These are phyloP conservation scores for Rhododendron mucronatum DNA, from an alignment of 148 eudicot species.

Conservation along the genomic window DNA sequence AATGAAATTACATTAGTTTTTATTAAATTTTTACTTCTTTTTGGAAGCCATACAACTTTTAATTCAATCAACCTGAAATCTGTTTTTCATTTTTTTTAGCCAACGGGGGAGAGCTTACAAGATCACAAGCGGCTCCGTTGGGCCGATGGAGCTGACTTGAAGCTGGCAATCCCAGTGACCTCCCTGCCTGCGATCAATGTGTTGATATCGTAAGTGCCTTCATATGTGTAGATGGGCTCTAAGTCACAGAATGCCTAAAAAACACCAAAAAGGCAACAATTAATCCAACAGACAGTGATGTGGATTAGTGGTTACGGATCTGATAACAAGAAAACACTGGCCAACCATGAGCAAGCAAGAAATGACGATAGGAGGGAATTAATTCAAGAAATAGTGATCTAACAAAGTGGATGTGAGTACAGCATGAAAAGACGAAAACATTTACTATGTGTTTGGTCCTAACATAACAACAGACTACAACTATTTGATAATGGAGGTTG, in stretches of 20 bases:
- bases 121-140: conserved; percentile 62
- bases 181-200: conserved; percentile 79
- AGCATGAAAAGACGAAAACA: background rate
- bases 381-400: background rate
- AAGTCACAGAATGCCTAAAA: conserved; percentile 84
- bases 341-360: background rate
- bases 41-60: background rate
- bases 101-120: conserved; percentile 8
- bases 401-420: background rate
- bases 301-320: background rate
- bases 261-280: background rate
- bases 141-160: conserved; percentile 49
- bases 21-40: background rate
- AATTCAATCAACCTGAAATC: background rate
- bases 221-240: conserved; percentile 89
- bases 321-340: background rate
- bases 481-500: background rate
- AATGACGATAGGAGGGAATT: background rate
- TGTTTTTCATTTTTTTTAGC: background rate
- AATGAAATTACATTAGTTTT: background rate
- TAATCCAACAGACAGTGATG: background rate
- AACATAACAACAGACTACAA: background rate
- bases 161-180: conserved; percentile 81
- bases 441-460: background rate
- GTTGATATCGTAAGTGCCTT: conserved; percentile 96